Evolutionary conservation across 768 basidiomycete species (phyloP), one percentile per base, ranked within the genome.

Genomic region (Lepiota brunneoincarnata): DNA sequence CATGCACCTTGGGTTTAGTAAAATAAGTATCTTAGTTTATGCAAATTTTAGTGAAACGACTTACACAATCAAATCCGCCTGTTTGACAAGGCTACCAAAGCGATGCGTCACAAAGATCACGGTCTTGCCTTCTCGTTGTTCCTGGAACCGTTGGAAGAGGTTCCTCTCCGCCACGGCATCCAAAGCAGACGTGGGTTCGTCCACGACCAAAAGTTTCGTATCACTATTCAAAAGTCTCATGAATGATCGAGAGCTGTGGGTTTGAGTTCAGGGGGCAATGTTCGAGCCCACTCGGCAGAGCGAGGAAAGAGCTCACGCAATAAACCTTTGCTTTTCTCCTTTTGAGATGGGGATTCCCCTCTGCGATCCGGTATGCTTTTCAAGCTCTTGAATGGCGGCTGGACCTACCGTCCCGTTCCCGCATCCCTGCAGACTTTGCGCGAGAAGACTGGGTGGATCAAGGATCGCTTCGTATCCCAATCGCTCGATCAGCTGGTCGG

Each of bases 51-150:
- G 37, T 23, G 37, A 28, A 11, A 28, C 10, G 35, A 69, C 78
- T 55, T 57, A 82, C 80, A 84, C 40, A 54, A 83, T 77, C 1
- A 73, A 58, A 63, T 83, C 79, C 3, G 79, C 82, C 11, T 72
- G 59, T 34, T 70, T 67, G 1, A 69, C 74, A 20, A 81, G 63
- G 31, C 68, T 66, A 1, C 68, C 68, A 52, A 80, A 74, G 1
- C 75, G 69, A 49, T 82, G 79, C 0, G 76, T 76, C 5, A 81
- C 76, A 36, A 81, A 69, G 28, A 84, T 65, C 58, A 77, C 66
- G 0, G 81, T 84, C 59, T 73, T 77, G 1, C 74, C 78, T 9
- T 64, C 59, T 4, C 74, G 63, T n/a, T 62, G 54, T 1, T 61
- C 55, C 14, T 60, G 65, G 51, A 83, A 67, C 12, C 62, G 63